Base-by-base conservation (phyloP, 192 early-diverging fungal species). In the Dimargaris xerosporica region DNA sequence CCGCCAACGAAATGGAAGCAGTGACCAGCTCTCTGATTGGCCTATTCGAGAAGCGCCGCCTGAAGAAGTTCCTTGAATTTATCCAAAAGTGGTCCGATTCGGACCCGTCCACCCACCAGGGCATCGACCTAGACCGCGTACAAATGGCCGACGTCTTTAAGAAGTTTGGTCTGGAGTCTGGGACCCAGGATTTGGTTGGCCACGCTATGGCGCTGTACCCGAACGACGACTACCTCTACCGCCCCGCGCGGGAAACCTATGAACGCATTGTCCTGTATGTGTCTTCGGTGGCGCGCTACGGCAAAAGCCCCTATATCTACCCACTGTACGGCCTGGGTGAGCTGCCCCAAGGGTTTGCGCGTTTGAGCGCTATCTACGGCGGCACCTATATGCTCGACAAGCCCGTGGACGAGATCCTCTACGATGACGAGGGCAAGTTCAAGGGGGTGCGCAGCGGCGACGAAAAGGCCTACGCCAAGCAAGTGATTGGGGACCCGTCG, bases 321-420 rank as follows among this genome's bases (percentile, higher is more conserved):
- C 97, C 95, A 63, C 78, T 93, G 65, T 96, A 95, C 65, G 97
- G 97, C 53, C 80, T 99, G 55, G 95, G 95, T 62, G 97, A 99
- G 67, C 74, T 99, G 39, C 95, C 97, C 47, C 97, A 99, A 77
- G 85, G 90, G 31, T 99, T 99, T 80, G 94, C 97, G 62, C 80
- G 92, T 56, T 75, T 99, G 67, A 90, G 87, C 72, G 97, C 97
- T 44, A 90, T 99, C 64, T 99, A 97, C 66, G 94, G 95, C 19
- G 97, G 95, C 66, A 99, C 97, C 21, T 99, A 98, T 76, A 99
- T 99, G 97, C 80, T 99, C 41, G 85, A 84, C 70, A 93, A 91
- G 69, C 78, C 82, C 54, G 83, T 94, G 42, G 92, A 97, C 53
- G 90, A 96, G 73, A 81, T 99, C 58, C 78, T 96, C 50, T 83